Evolutionary conservation across 176 grass and related monocot genomes (phyloP), one percentile per base, ranked within the genome.

Genomic region (Tuctoria greenei): DNA sequence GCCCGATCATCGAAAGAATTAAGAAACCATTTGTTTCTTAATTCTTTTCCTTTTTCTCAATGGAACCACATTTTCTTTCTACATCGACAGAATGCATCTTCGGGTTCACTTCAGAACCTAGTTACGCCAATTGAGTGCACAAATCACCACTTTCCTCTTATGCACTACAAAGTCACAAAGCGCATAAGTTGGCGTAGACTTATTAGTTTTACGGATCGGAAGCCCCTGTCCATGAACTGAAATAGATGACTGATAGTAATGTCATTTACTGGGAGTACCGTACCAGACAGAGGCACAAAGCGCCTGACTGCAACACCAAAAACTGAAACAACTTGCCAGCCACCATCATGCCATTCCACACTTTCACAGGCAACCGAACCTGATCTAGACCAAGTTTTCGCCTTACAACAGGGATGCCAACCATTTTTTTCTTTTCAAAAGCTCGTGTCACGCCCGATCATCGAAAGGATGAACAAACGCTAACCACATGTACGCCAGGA

Each of bases 341-440:
- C 7, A 26, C 13, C 55, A 31, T 31, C 2, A 31, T 31, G 31
- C 31, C 31, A 31, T 31, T 31, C 31, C 31, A 1, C 31, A 31
- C 31, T 31, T 31, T 31, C 31, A 31, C 10, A 52, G 25, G 35
- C 13, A 52, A 50, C 39, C 21, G 31, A 24, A 23, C 42, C 43
- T 76, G 18, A 49, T 64, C 42, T 24, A 76, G 73, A 50, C 43
- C 27, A 50, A 49, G 11, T 76, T 76, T 17, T 77, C 20, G 64
- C 34, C 45, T 66, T 50, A 60, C 6, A 66, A 67, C 61, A 72
- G 16, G 34, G 18, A 58, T 43, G 44, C 68, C 61, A 74, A 67
- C 67, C n/a, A n/a, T n/a, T n/a, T n/a, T n/a, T n/a, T n/a, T n/a
- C n/a, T n/a, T n/a, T n/a, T n/a, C n/a, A n/a, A n/a, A n/a, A n/a